These are phyloP conservation scores for Trichomonascaceae sp. DNA, from an alignment of 1,139 yeast genomes.

Conservation along the genomic window DNA sequence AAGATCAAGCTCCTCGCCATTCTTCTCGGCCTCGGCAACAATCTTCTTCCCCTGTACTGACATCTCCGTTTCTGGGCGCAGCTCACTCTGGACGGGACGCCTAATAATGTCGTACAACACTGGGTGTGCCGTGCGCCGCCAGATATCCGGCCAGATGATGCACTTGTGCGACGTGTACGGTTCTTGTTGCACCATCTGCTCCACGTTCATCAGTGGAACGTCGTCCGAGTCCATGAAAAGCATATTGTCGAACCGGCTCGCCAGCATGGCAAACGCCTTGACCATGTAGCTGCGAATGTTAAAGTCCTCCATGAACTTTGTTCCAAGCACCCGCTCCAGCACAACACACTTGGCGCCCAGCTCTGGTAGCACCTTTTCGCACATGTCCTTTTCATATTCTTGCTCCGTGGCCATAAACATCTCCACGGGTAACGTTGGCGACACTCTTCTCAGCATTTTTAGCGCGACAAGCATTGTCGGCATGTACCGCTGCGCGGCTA, in stretches of 20 bases:
- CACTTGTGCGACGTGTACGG: conserved; percentile 46
- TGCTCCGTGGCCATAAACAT: conserved; percentile 55
- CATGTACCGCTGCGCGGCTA: conserved; percentile 69
- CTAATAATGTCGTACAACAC: conserved; percentile 42
- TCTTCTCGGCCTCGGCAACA: conserved; percentile 14
- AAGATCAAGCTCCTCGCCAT: too few relatives aligned
- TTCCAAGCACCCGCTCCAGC: conserved; percentile 45
- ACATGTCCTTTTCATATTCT: conserved; percentile 60
- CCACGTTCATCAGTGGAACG: conserved; percentile 48
- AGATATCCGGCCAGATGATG: conserved; percentile 73
- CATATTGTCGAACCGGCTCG: conserved; percentile 69
- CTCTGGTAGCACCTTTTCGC: conserved; percentile 51
- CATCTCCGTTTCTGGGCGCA: too few relatives aligned
- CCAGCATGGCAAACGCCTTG: conserved; percentile 60
- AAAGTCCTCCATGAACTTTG: conserved; percentile 31
- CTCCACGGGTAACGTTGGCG: conserved; percentile 60
- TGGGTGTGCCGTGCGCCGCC: conserved; percentile 66
- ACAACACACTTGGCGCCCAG: conserved; percentile 58
- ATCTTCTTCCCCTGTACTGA: conserved; percentile 44
- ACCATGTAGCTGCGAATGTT: conserved; percentile 63
- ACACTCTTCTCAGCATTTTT: conserved; percentile 47
- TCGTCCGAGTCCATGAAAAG: conserved; percentile 67
- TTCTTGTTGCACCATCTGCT: conserved; percentile 37
- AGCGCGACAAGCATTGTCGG: conserved; percentile 59
- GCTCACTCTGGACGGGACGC: too few relatives aligned